Evolutionary conservation across 2,329 filamentous ascomycete species (phyloP).

Genomic region (Calonectria montana): DNA sequence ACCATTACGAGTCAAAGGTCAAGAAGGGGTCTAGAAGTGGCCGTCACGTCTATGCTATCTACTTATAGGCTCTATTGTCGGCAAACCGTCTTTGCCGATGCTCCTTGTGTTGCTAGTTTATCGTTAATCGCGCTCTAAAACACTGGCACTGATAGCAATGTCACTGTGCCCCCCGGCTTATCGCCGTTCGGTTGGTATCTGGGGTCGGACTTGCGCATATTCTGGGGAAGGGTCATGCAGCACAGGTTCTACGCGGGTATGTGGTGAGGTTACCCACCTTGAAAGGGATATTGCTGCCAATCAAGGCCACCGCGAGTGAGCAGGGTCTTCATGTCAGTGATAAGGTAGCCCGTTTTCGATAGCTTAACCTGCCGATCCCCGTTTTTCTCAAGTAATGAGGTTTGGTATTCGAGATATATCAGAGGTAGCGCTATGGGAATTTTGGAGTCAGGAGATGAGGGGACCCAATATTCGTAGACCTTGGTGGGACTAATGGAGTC

Average conservation of each 20-base stretch:
- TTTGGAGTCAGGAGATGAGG: not conserved
- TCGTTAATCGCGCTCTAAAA: conserved; percentile 1
- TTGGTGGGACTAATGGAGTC: not conserved
- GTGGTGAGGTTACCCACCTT: not conserved
- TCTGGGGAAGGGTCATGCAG: conserved; percentile 17
- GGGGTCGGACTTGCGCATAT: conserved; percentile 16
- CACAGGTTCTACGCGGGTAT: not conserved
- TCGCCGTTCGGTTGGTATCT: conserved; percentile 13
- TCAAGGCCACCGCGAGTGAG: not conserved
- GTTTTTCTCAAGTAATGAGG: conserved; percentile 12
- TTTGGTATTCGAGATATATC: not conserved
- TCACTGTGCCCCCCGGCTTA: conserved; percentile 25
- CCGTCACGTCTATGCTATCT: not conserved
- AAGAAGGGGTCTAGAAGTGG: not conserved
- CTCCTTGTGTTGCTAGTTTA: not conserved
- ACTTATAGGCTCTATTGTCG: not conserved
- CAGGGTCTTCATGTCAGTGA: not conserved
- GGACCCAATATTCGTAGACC: conserved; percentile 4
- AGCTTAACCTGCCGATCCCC: not conserved
- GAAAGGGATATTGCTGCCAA: not conserved
- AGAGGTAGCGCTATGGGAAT: not conserved
- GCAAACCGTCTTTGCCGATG: no score
- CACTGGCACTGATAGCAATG: conserved; percentile 4
- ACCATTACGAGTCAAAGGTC: not conserved
- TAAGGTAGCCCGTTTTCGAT: not conserved